Base-by-base conservation (phyloP, 2,329 filamentous ascomycete species). In the Aulographum hederae region DNA sequence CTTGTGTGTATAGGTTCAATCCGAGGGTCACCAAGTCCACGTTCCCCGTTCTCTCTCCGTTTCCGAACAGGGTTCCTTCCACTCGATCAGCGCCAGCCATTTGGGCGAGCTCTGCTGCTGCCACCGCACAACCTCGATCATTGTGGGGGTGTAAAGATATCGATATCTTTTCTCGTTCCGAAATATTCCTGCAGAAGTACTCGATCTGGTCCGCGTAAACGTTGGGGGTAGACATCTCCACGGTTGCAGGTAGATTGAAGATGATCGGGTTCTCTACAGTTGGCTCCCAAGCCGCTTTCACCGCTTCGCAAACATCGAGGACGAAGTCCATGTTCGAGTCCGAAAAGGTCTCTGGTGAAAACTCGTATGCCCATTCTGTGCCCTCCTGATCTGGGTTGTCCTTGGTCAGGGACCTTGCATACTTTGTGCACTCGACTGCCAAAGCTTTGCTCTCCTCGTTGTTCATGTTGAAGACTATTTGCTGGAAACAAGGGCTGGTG, bases 171-270 rank as follows among this genome's bases (percentile, higher is more conserved):
- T 93, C 77, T 32, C 85, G 67, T 53, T 93, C 78, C 0, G 67
- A 67, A 48, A 95, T 84, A 50, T 86, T 67, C 32, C 65, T 70
- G 61, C 82, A 92, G 56, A 98, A 98, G 58, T 81, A 92, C 53
- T 98, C 89, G 39, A 98, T 80, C 58, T 91, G 78, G 49, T 98
- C 89, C 31, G 89, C 89, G 51, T 89, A 98, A 30, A 94, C 69
- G 51, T 98, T 98, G 20, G 85, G 85, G 1, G 89, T 94, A 1
- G 81, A 60, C 73, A 94, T 75, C 58, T 98, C 89, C 21, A 95
- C 86, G 0, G 89, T 98, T 2, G 89, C 86, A 1, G 89, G 86
- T 32, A 98, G 66, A 60, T 95, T 95, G 66, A 98, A 89, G 50
- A 98, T 92, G 53, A 98, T 81, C 30, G 77, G 80, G 43, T 73